These are phyloP conservation scores for Whalleya microplaca DNA, from an alignment of 2,329 filamentous ascomycete species.

Conservation along the genomic window DNA sequence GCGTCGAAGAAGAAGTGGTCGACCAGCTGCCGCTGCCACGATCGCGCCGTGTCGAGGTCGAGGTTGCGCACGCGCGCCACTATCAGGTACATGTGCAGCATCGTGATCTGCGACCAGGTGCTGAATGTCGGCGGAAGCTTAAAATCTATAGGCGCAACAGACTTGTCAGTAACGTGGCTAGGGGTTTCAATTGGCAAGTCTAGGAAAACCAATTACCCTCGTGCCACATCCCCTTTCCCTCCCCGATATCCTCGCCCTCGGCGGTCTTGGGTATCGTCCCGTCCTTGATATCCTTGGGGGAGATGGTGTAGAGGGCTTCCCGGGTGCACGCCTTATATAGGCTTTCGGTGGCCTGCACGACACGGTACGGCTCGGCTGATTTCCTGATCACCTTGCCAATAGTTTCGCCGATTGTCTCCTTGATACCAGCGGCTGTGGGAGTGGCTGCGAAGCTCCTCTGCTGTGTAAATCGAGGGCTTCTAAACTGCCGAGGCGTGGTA, in stretches of 20 bases:
- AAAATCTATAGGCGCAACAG: constrained; percentile 60
- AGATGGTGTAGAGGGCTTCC: constrained; percentile 77
- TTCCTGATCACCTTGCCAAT: constrained; percentile 29
- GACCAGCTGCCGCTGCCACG: constrained; percentile 87
- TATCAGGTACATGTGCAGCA: constrained; percentile 93
- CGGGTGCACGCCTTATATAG: constrained; percentile 76
- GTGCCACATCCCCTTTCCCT: constrained; percentile 79
- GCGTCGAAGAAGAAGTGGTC: constrained; percentile 95
- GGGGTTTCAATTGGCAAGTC: background rate
- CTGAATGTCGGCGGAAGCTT: constrained; percentile 85
- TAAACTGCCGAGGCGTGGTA: constrained; percentile 4
- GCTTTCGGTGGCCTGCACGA: constrained; percentile 77
- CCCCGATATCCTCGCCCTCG: constrained; percentile 81
- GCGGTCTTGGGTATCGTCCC: constrained; percentile 71
- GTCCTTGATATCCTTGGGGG: constrained; percentile 66
- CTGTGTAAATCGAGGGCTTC: constrained; percentile 17
- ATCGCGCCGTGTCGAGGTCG: constrained; percentile 67
- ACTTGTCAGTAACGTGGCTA: background rate
- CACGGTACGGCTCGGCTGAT: constrained; percentile 63
- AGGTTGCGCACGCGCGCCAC: constrained; percentile 82
- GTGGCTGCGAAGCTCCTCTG: constrained; percentile 45
- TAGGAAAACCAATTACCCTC: constrained; percentile 57
- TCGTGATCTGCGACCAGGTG: constrained; percentile 94
- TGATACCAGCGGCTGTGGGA: constrained; percentile 27
- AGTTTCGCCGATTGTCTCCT: constrained; percentile 34